phyloP scores from a whole-genome alignment of 2,329 filamentous ascomycete genomes.

The Colletotrichum sp. region DNA sequence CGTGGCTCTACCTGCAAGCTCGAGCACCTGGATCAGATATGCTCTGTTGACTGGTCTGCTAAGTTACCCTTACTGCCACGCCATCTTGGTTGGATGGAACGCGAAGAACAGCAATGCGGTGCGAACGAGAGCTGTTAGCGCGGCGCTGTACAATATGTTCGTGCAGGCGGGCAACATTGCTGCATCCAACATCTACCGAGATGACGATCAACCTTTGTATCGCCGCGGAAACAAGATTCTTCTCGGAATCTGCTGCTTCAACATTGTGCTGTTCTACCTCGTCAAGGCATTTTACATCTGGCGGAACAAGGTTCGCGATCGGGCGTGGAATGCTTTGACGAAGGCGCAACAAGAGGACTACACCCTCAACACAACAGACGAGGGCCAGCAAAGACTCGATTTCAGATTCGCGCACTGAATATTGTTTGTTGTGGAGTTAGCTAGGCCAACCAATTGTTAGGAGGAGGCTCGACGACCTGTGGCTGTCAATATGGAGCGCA shows the following conservation, averaged over 20 bases:
- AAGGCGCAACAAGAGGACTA: slow-evolving; percentile 53
- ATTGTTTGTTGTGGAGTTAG: background rate
- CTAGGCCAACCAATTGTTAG: background rate
- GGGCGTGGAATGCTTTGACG: slow-evolving; percentile 47
- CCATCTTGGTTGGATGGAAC: slow-evolving; percentile 52
- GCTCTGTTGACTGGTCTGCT: slow-evolving; percentile 42
- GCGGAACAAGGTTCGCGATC: slow-evolving; percentile 48
- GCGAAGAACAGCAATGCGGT: slow-evolving; percentile 53
- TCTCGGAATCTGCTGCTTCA: slow-evolving; percentile 50
- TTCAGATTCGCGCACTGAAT: slow-evolving; percentile 55
- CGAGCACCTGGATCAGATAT: slow-evolving; percentile 47
- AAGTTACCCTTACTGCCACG: slow-evolving; percentile 54
- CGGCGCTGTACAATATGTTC: slow-evolving; percentile 54
- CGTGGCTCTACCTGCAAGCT: slow-evolving; percentile 38
- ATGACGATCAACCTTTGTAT: slow-evolving; percentile 60
- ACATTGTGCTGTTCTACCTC: slow-evolving; percentile 48
- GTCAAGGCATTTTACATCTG: slow-evolving; percentile 53
- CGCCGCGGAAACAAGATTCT: slow-evolving; percentile 53
- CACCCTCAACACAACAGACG: slow-evolving; percentile 51
- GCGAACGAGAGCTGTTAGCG: slow-evolving; percentile 50
- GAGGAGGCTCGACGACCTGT: background rate
- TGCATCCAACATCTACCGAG: slow-evolving; percentile 56
- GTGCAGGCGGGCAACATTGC: slow-evolving; percentile 49
- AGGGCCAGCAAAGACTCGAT: slow-evolving; percentile 60
- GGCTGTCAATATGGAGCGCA: background rate